phyloP scores from a whole-genome alignment of 1,284 basidiomycete genomes.

The Malassezia nana region DNA sequence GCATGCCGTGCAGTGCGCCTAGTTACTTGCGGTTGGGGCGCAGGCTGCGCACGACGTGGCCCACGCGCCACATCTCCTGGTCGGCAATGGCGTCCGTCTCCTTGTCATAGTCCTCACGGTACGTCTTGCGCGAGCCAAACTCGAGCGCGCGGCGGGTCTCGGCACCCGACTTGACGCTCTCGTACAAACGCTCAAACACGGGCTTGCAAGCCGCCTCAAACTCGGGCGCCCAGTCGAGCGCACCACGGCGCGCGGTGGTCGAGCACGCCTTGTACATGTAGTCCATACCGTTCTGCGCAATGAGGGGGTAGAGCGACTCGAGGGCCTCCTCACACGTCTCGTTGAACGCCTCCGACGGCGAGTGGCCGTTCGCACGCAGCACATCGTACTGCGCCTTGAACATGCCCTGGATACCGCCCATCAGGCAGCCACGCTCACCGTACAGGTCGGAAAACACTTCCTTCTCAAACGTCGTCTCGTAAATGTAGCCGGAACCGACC shows the following conservation, averaged over 20 bases:
- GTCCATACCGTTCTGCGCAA: constrained; percentile 94
- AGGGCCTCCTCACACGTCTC: constrained; percentile 96
- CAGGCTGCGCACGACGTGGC: constrained; percentile 41
- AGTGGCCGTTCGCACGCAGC: constrained; percentile 94
- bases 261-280: constrained; percentile 96
- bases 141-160: constrained; percentile 95
- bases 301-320: constrained; percentile 92
- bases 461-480: constrained; percentile 98
- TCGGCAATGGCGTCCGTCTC: constrained; percentile 91
- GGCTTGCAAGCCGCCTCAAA: constrained; percentile 89
- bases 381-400: constrained; percentile 99
- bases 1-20: neutral
- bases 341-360: constrained; percentile 97
- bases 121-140: constrained; percentile 84
- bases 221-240: constrained; percentile 97
- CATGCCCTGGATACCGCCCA: constrained; percentile 98
- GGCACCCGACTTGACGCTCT: constrained; percentile 83
- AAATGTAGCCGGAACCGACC: constrained; percentile 90
- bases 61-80: constrained; percentile 75
- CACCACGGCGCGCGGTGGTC: constrained; percentile 94
- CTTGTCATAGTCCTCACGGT: constrained; percentile 84
- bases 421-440: constrained; percentile 96
- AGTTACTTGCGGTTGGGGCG: constrained; percentile 31
- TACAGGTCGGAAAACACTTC: constrained; percentile 99
- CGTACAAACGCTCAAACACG: constrained; percentile 87